A percentile compares a stretch with the other conserved stretches of the same genome.
These are phyloP conservation scores for Starmerella apis DNA, from an alignment of 805 yeast genomes.

Conservation along the genomic window DNA sequence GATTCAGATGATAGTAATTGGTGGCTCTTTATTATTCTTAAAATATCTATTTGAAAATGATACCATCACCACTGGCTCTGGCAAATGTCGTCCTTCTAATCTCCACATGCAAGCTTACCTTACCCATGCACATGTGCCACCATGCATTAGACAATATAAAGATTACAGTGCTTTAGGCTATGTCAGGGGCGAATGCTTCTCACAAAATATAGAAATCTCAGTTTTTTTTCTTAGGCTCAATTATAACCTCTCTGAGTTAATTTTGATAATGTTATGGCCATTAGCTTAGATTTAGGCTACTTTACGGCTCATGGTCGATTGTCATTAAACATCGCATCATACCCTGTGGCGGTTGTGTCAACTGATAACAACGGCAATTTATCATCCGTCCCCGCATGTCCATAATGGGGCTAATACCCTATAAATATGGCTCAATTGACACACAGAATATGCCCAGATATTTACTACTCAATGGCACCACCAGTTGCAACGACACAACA, in stretches of 20 bases:
- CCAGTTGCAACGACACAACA: not conserved
- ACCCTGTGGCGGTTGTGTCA: constrained; percentile 7
- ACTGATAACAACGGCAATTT: constrained; percentile 1
- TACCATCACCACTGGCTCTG: constrained; percentile 3
- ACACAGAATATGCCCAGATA: not conserved
- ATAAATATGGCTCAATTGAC: not conserved
- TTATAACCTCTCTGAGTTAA: too few species aligned
- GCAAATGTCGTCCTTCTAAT: not conserved
- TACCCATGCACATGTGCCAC: not conserved
- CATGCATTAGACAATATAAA: too few species aligned
- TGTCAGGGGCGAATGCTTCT: not conserved
- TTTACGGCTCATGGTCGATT: not conserved
- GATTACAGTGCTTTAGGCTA: too few species aligned
- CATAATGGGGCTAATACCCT: not conserved
- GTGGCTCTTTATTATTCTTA: not conserved
- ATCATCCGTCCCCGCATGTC: not conserved
- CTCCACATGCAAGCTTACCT: not conserved
- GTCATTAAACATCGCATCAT: not conserved
- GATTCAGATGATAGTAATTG: not conserved
- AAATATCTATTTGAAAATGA: not conserved
- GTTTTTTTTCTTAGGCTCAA: too few species aligned
- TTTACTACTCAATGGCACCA: not conserved
- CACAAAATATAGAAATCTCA: too few species aligned
- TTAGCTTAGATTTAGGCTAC: too few species aligned
- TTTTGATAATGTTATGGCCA: too few species aligned